Base-by-base conservation (phyloP, 148 eudicot species). In the Polygonum maritimum region DNA sequence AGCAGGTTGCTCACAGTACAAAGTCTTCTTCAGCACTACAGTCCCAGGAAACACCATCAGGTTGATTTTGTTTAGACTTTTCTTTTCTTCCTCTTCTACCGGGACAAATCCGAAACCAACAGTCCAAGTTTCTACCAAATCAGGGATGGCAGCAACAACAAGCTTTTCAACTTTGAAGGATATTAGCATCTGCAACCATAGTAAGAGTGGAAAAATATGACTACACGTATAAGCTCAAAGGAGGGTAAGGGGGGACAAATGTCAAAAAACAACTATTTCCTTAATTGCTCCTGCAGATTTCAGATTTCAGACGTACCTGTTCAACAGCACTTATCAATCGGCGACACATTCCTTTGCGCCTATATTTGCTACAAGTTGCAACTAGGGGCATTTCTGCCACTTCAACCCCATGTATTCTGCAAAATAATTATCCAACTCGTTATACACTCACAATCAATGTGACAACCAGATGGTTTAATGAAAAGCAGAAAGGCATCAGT, bases 21-120 rank as follows among this genome's bases (percentile, higher is more conserved):
- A 81, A 10, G 83, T 79, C 85, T 92, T 95, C 82, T 90, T 95
- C 78, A 95, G 83, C 96, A 93, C 85, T 55, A 92, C 89, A 0
- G 97, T 84, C 70, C 97, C 98, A 3, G 97, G 98, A 78, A 95
- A 92, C 49, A 95, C 97, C 98, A 95, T 95, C 72, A 95, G 80
- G 88, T 90, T 95, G 79, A 84, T 77, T 44, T 86, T 83, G 69
- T 80, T 89, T 74, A 90, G 80, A 76, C 92, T 87, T 75, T 60
- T 81, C 74, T 77, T 92, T 81, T 95, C 98, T 33, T 86, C 77
- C 67, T 87, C 92, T 75, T 84, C 88, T 84, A 95, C 78, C n/a
- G 78, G 90, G 75, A 82, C 70, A 67, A 95, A 95, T 76, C 98
- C 98, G 77, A 95, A 95, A 13, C 98, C 96, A 36, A 75, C 70